Base-by-base conservation (phyloP, 257 asterid genomes). In the Capsicum chinense region DNA sequence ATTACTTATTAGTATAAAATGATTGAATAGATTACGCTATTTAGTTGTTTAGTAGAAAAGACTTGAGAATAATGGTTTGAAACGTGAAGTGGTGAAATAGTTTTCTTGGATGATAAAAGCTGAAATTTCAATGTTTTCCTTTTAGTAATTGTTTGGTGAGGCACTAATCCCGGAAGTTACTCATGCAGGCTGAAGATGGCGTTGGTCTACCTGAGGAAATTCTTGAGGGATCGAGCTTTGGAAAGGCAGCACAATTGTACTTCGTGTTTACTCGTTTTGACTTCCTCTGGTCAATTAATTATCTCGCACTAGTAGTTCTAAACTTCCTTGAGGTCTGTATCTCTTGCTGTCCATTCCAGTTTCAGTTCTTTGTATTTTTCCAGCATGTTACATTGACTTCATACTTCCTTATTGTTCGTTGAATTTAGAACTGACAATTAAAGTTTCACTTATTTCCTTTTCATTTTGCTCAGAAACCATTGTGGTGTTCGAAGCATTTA, bases 111-210 rank as follows among this genome's bases (percentile, higher is more conserved):
- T 54, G 82, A 54, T 54, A 78, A 85, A 64, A 66, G 17, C 71
- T 89, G 83, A 64, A 52, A 62, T 56, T 21, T 56, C 73, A 37
- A 13, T 44, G 63, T 17, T 39, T n/a, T 73, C 56, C 68, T 33
- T 83, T 63, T 84, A 64, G 39, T 69, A 50, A 52, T 50, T 7
- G 52, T 44, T 79, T 70, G 14, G 60, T 81, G 33, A 80, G 69
- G 39, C 64, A 26, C 70, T 26, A 37, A 33, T 35, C 37, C 17
- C 6, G 15, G n/a, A 59, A 26, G 84, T 88, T 85, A 58, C 82
- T 5, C 54, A 79, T 89, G 86, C 93, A 97, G 99, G 99, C 99
- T 88, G 98, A 97, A 92, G 99, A 97, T 80, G 99, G 99, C 62
- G 83, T 91, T 83, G 99, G 99, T 83, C 90, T 97, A 64, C 99